Conservation (phyloP, 768 basidiomycete genomes). For the Kwoniella dendrophila region DNA sequence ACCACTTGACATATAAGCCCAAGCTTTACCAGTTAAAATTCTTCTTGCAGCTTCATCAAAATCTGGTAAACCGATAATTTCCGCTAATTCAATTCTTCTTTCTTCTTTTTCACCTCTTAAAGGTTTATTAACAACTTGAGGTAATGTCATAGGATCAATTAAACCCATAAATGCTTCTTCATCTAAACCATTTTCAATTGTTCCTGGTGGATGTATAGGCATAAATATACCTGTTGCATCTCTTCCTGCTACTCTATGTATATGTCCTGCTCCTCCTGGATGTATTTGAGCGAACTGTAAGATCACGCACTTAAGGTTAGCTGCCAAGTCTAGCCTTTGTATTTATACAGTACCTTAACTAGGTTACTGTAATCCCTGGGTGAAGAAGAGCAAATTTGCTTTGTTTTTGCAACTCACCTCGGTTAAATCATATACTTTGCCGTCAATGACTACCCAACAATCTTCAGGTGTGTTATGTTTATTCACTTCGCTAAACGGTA, state of each 20-base stretch:
- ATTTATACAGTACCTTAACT: too few relatives aligned
- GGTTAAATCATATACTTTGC: slow-evolving; percentile 54
- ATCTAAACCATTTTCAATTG: slow-evolving; percentile 50
- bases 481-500: slow-evolving; percentile 52
- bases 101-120: slow-evolving; percentile 31
- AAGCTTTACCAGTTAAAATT: slow-evolving; percentile 52
- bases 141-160: slow-evolving; percentile 50
- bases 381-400: not conserved
- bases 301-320: not conserved
- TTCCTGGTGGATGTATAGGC: slow-evolving; percentile 55
- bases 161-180: slow-evolving; percentile 35
- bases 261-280: slow-evolving; percentile 51
- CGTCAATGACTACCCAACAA: slow-evolving; percentile 54
- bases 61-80: slow-evolving; percentile 55
- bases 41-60: slow-evolving; percentile 51
- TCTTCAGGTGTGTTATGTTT: slow-evolving; percentile 49
- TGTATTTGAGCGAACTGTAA: slow-evolving; percentile 50
- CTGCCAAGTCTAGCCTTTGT: too few relatives aligned
- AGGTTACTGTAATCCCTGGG: too few relatives aligned
- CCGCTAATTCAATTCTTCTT: slow-evolving; percentile 44
- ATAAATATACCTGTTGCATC: slow-evolving; percentile 51
- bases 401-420: slow-evolving; percentile 31
- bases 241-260: slow-evolving; percentile 48
- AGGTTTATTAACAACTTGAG: slow-evolving; percentile 27
- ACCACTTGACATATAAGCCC: slow-evolving; percentile 54